phyloP scores from a whole-genome alignment of 208 protist genomes.

The Leishmania aethiopica region DNA sequence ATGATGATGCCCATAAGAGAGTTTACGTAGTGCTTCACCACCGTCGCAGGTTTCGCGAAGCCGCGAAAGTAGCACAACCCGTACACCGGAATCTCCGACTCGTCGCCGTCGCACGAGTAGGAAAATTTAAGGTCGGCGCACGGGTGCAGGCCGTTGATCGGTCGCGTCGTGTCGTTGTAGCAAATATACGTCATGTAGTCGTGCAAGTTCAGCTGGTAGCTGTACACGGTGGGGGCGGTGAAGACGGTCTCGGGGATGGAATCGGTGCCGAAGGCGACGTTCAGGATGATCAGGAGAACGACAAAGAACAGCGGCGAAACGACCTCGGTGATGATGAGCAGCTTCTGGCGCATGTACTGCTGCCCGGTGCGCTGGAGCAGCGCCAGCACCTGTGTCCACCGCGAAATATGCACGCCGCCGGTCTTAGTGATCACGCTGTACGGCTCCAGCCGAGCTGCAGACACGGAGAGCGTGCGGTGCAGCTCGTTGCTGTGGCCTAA shows the following conservation, averaged over 20 bases:
- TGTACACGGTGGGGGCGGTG: neutral
- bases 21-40: constrained; percentile 37
- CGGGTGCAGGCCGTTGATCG: constrained; percentile 29
- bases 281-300: constrained; percentile 41
- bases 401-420: constrained; percentile 3
- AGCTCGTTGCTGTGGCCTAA: neutral
- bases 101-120: constrained; percentile 30
- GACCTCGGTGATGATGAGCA: constrained; percentile 37
- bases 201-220: constrained; percentile 15
- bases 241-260: constrained; percentile 14
- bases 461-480: neutral
- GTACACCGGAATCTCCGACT: constrained; percentile 43
- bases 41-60: neutral
- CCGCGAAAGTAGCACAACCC: constrained; percentile 37
- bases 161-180: constrained; percentile 28
- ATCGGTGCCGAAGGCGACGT: constrained; percentile 38
- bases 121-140: constrained; percentile 15
- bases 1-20: constrained; percentile 24
- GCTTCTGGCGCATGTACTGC: constrained; percentile 38
- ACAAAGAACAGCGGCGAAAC: constrained; percentile 57
- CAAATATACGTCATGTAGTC: constrained; percentile 37
- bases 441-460: constrained; percentile 14
- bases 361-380: constrained; percentile 42
- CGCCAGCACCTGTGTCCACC: constrained; percentile 32
- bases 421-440: constrained; percentile 31